These are phyloP conservation scores for Barnettozyma pratensis DNA, from an alignment of 805 yeast genomes.

Conservation along the genomic window DNA sequence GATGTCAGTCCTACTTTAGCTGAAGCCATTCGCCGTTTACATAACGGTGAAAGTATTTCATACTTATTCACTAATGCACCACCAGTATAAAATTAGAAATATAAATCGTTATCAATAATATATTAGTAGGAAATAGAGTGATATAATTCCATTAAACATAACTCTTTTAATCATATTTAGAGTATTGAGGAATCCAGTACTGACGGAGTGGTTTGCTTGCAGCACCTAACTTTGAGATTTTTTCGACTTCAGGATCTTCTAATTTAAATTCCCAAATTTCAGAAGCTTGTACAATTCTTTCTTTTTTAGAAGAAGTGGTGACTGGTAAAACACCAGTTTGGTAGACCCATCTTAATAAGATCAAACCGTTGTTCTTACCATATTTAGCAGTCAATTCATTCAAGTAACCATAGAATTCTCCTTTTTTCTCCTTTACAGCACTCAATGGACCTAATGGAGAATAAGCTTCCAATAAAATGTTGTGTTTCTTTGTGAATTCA, in stretches of 20 bases:
- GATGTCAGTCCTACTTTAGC: conserved; percentile 87
- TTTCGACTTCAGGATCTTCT: conserved; percentile 42
- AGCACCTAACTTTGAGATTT: conserved; percentile 38
- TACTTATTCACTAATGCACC: conserved; percentile 76
- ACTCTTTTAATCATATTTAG: conserved; percentile 12
- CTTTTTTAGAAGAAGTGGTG: conserved; percentile 60
- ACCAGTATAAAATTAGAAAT: conserved; percentile 4
- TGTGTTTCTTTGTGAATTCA: conserved; percentile 43
- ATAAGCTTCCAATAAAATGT: conserved; percentile 58
- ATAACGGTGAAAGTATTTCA: conserved; percentile 93
- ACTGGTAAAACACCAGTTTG: conserved; percentile 64
- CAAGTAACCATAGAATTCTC: conserved; percentile 33
- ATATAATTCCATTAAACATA: background rate
- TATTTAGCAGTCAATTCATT: conserved; percentile 51
- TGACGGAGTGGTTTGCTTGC: conserved; percentile 28
- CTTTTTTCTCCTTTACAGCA: conserved; percentile 39
- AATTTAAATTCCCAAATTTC: conserved; percentile 53
- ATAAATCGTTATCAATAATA: background rate
- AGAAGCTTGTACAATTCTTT: conserved; percentile 48
- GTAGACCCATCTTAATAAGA: conserved; percentile 66
- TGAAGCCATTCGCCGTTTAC: conserved; percentile 90
- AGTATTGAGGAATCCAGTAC: conserved; percentile 29
- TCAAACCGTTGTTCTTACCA: conserved; percentile 52
- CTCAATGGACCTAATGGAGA: conserved; percentile 62
- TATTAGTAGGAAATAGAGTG: background rate